These are phyloP conservation scores for Quercus robur DNA, from an alignment of 306 rosid species.

Conservation along the genomic window DNA sequence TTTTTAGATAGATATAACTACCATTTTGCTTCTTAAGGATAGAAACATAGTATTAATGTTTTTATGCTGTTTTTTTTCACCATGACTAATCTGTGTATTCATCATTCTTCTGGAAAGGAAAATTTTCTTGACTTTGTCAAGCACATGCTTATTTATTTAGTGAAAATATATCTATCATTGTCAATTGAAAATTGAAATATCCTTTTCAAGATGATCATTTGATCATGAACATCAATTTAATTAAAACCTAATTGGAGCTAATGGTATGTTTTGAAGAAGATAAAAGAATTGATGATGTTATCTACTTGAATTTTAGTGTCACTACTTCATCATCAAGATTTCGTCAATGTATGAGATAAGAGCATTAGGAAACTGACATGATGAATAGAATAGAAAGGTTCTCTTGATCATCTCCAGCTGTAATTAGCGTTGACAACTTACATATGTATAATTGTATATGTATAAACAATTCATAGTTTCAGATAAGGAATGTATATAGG, in stretches of 20 bases:
- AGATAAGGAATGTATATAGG: neutral
- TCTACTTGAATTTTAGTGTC: neutral
- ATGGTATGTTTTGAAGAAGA: neutral
- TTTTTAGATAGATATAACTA: neutral
- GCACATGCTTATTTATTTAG: neutral
- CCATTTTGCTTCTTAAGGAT: neutral
- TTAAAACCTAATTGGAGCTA: neutral
- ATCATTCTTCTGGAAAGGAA: neutral
- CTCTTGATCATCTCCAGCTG: neutral
- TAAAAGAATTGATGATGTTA: neutral
- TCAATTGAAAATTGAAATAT: neutral
- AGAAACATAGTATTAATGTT: neutral
- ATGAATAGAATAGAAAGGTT: neutral
- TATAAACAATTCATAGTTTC: neutral
- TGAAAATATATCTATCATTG: neutral
- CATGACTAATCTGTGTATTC: neutral
- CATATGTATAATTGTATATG: neutral
- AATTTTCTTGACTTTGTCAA: neutral
- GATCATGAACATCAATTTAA: neutral
- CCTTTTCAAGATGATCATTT: neutral
- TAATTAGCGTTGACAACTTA: neutral
- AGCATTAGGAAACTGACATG: neutral
- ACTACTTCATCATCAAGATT: neutral
- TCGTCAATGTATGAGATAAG: neutral
- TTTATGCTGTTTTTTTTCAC: neutral